Conservation (phyloP, 2,329 filamentous ascomycete genomes). For the Magnaporthiopsis rhizophila region DNA sequence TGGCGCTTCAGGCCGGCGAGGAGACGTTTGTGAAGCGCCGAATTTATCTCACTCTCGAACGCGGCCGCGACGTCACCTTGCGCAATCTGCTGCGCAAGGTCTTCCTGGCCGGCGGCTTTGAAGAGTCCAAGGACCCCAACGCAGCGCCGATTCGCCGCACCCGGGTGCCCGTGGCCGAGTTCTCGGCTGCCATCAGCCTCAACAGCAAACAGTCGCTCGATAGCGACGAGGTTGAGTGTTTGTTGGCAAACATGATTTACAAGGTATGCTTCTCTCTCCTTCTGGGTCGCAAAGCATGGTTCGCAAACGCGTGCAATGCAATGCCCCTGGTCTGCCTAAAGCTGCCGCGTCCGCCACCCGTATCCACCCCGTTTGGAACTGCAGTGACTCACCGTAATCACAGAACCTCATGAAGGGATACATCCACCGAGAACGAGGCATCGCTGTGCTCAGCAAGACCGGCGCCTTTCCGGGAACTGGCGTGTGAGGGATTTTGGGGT, state of each 20-base stretch:
- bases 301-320: not conserved
- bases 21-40: slow-evolving; percentile 88
- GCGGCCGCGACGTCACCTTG: slow-evolving; percentile 82
- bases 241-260: slow-evolving; percentile 95
- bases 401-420: slow-evolving; percentile 97
- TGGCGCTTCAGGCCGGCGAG: slow-evolving; percentile 71
- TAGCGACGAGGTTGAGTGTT: slow-evolving; percentile 88
- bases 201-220: slow-evolving; percentile 63
- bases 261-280: slow-evolving; percentile 52
- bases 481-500: slow-evolving; percentile 27
- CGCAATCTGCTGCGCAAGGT: slow-evolving; percentile 90
- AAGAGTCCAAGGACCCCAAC: slow-evolving; percentile 63
- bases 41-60: slow-evolving; percentile 90
- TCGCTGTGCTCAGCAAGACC: slow-evolving; percentile 86
- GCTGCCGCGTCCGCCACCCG: not conserved
- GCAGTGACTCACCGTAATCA: slow-evolving; percentile 5
- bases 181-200: slow-evolving; percentile 74
- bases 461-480: slow-evolving; percentile 92
- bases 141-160: slow-evolving; percentile 59
- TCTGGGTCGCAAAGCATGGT: not conserved
- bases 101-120: slow-evolving; percentile 75
- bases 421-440: slow-evolving; percentile 82
- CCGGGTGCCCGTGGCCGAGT: slow-evolving; percentile 74
- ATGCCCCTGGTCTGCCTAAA: not conserved
- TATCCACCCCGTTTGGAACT: slow-evolving; percentile 12